Evolutionary conservation across 1,139 yeast species (phyloP), one percentile per base, ranked within the genome.

Genomic region (Yamadazyma diospyri): DNA sequence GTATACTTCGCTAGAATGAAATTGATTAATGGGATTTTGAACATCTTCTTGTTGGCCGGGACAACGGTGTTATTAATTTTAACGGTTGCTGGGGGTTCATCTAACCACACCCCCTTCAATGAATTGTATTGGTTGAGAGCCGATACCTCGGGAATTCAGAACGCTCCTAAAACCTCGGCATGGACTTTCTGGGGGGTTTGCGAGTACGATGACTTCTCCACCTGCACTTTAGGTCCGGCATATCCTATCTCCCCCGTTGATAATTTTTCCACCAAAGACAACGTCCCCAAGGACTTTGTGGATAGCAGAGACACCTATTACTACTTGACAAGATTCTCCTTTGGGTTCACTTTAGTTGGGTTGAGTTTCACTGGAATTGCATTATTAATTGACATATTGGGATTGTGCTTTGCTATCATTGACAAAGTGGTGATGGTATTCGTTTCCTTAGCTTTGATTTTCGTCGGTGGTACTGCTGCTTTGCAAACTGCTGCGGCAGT

Each of bases 171-270:
- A 20, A 47, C 47, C 37, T 63, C 86, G 13, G 77, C 85, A 43
- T 83, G 92, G 92, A 79, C 89, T 2, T 83, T 78, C 64, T 83
- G 94, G 94, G 92, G 92, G 46, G 72, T 81, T 29, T 81, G 88
- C 57, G 69, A 71, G 35, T 60, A 61, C 30, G 38, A 49, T 16
- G 51, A 60, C 48, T 61, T 62, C 42, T 61, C 69, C 32, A 73
- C 81, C 12, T 68, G 75, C 50, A 44, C 51, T 21, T 51, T 53
- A 32, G 72, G 71, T 11, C 74, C 75, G 26, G 89, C 82, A 30
- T 71, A 64, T 50, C 85, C 89, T 38, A 61, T 83, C 42, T 79
- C 88, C 5, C 92, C 92, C 19, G 71, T 61, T 37, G 86, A 81
- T 56, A 82, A 83, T 60, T 82, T 80, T 46, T 67, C 64, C 33